Evolutionary conservation across 2,329 filamentous ascomycete species (phyloP).

Genomic region (Myriosclerotinia scirpicola): DNA sequence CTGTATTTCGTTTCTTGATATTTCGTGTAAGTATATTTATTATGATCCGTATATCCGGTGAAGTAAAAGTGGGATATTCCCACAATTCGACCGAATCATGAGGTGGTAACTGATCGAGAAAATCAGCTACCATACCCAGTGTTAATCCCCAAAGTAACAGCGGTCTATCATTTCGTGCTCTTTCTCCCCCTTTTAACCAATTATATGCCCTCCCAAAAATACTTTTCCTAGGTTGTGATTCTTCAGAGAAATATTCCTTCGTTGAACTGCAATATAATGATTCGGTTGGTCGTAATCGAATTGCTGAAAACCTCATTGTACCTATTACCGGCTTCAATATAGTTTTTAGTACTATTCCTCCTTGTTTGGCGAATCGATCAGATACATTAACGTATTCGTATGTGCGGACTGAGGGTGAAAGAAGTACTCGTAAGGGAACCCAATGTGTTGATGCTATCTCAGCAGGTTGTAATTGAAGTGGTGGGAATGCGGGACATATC

Average conservation of each 20-base stretch:
- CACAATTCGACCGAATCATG: constrained; percentile 60
- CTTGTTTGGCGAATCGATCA: constrained; percentile 57
- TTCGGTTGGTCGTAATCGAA: constrained; percentile 61
- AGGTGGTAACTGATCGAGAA: constrained; percentile 66
- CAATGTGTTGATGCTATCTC: constrained; percentile 70
- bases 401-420: constrained; percentile 60
- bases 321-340: constrained; percentile 58
- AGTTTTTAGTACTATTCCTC: constrained; percentile 54
- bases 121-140: constrained; percentile 65
- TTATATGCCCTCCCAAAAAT: constrained; percentile 31
- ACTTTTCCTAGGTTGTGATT: constrained; percentile 17
- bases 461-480: constrained; percentile 62
- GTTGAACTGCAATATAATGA: constrained; percentile 57
- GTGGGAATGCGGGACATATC: constrained; percentile 55
- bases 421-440: constrained; percentile 62
- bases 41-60: constrained; percentile 58
- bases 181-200: constrained; percentile 40
- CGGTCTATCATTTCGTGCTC: constrained; percentile 42
- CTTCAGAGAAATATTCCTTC: constrained; percentile 47
- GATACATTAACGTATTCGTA: constrained; percentile 64
- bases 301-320: constrained; percentile 67
- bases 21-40: constrained; percentile 60
- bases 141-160: constrained; percentile 69
- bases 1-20: constrained; percentile 53
- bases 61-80: constrained; percentile 68